Evolutionary conservation across 805 yeast genomes (phyloP), one percentile per base, ranked within the genome.

Genomic region (Metschnikowia baotianmanensis): DNA sequence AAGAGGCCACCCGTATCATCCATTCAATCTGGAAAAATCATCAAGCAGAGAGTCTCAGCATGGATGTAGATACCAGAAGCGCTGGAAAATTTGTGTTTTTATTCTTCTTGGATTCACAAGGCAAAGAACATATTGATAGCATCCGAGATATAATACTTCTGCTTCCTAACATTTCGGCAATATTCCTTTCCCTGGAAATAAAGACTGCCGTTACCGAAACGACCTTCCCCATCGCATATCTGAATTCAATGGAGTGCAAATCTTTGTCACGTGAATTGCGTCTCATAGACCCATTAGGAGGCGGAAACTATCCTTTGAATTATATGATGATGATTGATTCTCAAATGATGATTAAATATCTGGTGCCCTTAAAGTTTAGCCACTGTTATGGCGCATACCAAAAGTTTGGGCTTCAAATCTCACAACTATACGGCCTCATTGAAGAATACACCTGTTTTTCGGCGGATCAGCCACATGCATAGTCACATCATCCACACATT

Each of bases 221-320:
- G 5, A 16, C 27, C 18, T 25, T 36, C 9, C 13, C 18, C 3
- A 33, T 34, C 8, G 24, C 37, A 10, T 38, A 32, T 13, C 45
- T 52, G 28, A 32, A 36, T 27, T 32, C 47, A 4, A 26, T 40
- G 6, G 52, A 55, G 36, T 62, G 68, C 48, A 43, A 42, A 11
- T 21, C 31, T 11, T 40, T 65, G 16, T 38, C 63, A 1, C 43
- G 50, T 3, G 55, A 58, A 19, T 56, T 65, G 31, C 40, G 53
- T 20, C 45, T 64, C 8, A 36, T 55, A 17, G 65, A 65, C 34
- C 71, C 71, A 5, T 36, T 63, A 21, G 69, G 71, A 3, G 70
- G 71, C 6, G 71, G 69, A 2, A 12, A 41, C 6, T 65, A 64
- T 34, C 70, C 71, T 1, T 48, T 63, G 16, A 61, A 65, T 38